Percentiles rank a stretch among this genome's conserved stretches.
phyloP scores from a whole-genome alignment of 2,329 filamentous ascomycete genomes.

The Neurospora sp. region DNA sequence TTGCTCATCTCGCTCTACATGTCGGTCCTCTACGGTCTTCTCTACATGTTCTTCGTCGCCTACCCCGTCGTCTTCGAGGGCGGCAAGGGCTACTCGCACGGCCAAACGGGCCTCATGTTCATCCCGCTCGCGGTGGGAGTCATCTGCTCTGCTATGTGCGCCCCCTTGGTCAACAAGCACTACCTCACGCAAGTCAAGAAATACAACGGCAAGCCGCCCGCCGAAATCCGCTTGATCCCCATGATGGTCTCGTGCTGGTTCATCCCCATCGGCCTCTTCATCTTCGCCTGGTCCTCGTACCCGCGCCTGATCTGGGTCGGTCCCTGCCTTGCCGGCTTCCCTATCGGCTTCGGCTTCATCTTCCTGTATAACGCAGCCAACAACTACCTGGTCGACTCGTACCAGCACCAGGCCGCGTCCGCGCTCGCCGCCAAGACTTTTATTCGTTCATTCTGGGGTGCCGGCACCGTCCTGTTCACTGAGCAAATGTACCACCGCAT shows the following conservation, averaged over 20 bases:
- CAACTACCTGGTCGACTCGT: constrained; percentile 59
- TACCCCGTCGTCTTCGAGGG: constrained; percentile 63
- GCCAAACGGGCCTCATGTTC: constrained; percentile 76
- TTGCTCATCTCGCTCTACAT: constrained; percentile 79
- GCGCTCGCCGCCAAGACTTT: constrained; percentile 76
- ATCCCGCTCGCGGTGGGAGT: constrained; percentile 75
- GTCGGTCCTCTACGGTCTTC: constrained; percentile 65
- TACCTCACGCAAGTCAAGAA: constrained; percentile 57
- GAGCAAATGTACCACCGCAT: constrained; percentile 69
- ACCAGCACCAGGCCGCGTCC: constrained; percentile 66
- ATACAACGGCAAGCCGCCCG: constrained; percentile 63
- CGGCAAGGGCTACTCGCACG: constrained; percentile 68
- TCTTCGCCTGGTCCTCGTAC: constrained; percentile 57
- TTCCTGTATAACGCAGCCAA: constrained; percentile 75
- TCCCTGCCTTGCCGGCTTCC: constrained; percentile 59
- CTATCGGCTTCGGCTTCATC: constrained; percentile 72
- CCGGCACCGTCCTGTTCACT: constrained; percentile 67
- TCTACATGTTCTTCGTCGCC: constrained; percentile 71
- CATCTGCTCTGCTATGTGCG: constrained; percentile 52
- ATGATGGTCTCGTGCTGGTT: constrained; percentile 75
- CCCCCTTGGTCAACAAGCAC: constrained; percentile 70
- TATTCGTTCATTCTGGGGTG: constrained; percentile 72
- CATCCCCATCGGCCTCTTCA: constrained; percentile 50
- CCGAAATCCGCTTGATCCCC: constrained; percentile 69
- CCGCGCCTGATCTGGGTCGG: constrained; percentile 57